These are phyloP conservation scores for Dunaliella sp. DNA, from an alignment of 139 green algal genomes.

Conservation along the genomic window DNA sequence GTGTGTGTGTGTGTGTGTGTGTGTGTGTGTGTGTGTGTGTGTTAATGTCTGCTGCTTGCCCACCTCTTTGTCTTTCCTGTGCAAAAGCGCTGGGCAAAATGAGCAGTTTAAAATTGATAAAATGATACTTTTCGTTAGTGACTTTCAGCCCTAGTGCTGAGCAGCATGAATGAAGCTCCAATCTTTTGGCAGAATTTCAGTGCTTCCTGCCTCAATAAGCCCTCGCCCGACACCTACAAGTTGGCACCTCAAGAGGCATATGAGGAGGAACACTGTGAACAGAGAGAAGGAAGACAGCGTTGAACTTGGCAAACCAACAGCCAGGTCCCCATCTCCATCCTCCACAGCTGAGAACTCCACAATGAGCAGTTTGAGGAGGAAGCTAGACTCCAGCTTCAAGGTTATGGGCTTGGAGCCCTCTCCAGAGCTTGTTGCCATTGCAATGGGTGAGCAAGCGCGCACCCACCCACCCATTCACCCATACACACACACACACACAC, in stretches of 20 bases:
- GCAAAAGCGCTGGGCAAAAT: neutral
- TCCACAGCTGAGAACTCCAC: no score
- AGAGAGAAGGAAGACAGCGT: neutral
- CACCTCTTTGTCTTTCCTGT: no score
- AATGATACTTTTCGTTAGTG: neutral
- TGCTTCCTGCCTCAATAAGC: no score
- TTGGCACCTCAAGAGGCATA: no score
- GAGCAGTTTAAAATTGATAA: neutral
- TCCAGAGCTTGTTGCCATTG: conserved; percentile 69
- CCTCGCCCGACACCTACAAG: no score
- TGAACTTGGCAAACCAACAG: neutral
- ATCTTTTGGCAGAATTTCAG: no score
- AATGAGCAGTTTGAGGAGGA: conserved; percentile 2
- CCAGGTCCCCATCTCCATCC: no score
- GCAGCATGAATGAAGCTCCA: neutral
- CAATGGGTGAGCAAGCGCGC: conserved; percentile 49
- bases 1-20: no score
- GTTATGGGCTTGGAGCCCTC: conserved; percentile 60
- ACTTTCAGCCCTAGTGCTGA: neutral
- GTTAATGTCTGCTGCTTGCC: no score
- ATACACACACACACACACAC: neutral
- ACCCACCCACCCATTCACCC: neutral
- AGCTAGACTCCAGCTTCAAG: conserved; percentile 16
- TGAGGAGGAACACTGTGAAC: no score
- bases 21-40: no score